Conservation (phyloP, 768 basidiomycete species). For the Sporobolomyces pararoseus region DNA sequence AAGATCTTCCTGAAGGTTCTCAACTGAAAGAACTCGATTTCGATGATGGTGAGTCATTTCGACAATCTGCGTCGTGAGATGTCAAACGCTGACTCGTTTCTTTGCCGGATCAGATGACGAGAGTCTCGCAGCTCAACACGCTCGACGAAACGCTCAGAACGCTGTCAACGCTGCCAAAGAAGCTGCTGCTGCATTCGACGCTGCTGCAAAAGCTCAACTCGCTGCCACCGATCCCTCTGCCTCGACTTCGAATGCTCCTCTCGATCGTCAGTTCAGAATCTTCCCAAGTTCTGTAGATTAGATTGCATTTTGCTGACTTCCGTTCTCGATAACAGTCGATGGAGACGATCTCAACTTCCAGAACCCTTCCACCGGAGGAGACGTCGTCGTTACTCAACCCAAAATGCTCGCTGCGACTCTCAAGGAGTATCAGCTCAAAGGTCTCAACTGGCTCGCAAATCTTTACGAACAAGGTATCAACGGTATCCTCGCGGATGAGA, state of each 20-base stretch:
- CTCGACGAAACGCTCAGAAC: conserved; percentile 81
- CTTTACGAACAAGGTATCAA: conserved; percentile 99
- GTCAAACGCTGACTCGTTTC: not conserved
- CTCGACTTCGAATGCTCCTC: conserved; percentile 24
- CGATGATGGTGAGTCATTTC: conserved; percentile 66
- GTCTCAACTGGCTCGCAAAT: conserved; percentile 94
- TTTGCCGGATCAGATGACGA: conserved; percentile 64
- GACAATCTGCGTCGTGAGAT: not conserved
- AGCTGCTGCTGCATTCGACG: conserved; percentile 80
- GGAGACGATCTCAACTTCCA: conserved; percentile 98
- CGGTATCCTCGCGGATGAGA: conserved; percentile 93
- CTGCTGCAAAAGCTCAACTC: conserved; percentile 70
- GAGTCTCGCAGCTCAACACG: conserved; percentile 78
- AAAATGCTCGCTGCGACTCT: conserved; percentile 93
- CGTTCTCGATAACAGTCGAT: conserved; percentile 60
- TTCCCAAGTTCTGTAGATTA: not conserved
- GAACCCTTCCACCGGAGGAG: conserved; percentile 86
- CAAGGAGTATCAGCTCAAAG: conserved; percentile 97
- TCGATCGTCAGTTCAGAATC: conserved; percentile 21
- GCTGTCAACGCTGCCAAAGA: conserved; percentile 73
- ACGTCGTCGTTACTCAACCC: conserved; percentile 83
- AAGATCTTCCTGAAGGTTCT: conserved; percentile 49
- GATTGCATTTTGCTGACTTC: not conserved
- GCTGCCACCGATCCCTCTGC: conserved; percentile 67
- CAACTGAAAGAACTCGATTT: conserved; percentile 75